These are phyloP conservation scores for Thielaviopsis cerberus DNA, from an alignment of 2,329 filamentous ascomycete species.

Conservation along the genomic window DNA sequence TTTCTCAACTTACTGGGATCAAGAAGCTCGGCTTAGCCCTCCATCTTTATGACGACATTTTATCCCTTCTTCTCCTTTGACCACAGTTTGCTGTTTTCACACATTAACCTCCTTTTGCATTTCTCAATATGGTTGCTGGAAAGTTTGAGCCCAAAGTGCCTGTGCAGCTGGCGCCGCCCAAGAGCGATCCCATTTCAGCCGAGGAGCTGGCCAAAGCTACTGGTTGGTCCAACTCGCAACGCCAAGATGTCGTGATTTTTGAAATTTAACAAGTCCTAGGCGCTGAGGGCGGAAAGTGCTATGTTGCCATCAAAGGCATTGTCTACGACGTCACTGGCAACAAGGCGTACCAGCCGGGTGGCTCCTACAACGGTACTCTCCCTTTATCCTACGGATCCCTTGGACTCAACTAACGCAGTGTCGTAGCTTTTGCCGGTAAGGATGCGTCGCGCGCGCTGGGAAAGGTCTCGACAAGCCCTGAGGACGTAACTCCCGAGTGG, in stretches of 20 bases:
- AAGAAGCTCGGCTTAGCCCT: not conserved
- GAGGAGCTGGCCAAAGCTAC: constrained; percentile 67
- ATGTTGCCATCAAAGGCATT: constrained; percentile 62
- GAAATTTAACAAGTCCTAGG: constrained; percentile 29
- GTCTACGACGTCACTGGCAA: constrained; percentile 92
- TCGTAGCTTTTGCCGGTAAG: constrained; percentile 77
- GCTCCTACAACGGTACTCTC: constrained; percentile 61
- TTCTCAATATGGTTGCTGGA: constrained; percentile 29
- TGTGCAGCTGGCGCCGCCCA: constrained; percentile 63
- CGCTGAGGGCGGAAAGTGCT: constrained; percentile 42
- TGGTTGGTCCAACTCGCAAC: constrained; percentile 36
- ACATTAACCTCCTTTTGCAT: not conserved
- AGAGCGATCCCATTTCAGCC: constrained; percentile 65
- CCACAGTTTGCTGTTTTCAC: not conserved
- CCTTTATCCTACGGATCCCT: too few species aligned
- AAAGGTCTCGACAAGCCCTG: constrained; percentile 65
- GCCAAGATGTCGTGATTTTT: not conserved
- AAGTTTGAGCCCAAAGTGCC: constrained; percentile 65
- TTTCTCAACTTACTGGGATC: not conserved
- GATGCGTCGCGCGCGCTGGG: constrained; percentile 86
- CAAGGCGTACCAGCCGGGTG: constrained; percentile 63
- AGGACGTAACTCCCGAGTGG: constrained; percentile 73
- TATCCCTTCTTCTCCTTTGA: not conserved
- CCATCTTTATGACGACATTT: not conserved
- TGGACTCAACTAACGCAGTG: too few species aligned